Percentiles rank a stretch among this genome's conserved stretches.
These are phyloP conservation scores for Neonothopanus nambi DNA, from an alignment of 1,284 basidiomycete genomes.

Conservation along the genomic window DNA sequence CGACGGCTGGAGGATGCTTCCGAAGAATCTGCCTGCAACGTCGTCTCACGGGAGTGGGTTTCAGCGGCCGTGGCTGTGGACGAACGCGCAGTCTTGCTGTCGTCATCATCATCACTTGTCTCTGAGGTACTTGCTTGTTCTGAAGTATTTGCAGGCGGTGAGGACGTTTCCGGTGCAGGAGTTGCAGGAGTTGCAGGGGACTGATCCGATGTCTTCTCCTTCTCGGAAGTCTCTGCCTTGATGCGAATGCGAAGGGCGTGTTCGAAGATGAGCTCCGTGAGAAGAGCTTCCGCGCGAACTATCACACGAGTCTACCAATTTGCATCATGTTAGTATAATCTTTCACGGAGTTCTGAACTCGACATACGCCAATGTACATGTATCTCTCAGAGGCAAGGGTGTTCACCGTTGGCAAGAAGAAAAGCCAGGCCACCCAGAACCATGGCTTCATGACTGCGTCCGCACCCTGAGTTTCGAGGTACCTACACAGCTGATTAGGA, in stretches of 20 bases:
- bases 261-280: constrained; percentile 72
- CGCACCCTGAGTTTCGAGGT: constrained; percentile 43
- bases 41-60: constrained; percentile 1
- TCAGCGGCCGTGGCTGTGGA: background rate
- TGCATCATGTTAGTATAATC: background rate
- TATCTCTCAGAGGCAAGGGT: constrained; percentile 46
- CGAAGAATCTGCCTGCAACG: background rate
- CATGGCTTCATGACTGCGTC: constrained; percentile 41
- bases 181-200: constrained; percentile 1
- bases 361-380: constrained; percentile 44
- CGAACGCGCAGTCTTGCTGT: constrained; percentile 16
- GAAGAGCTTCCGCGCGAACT: constrained; percentile 58
- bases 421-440: constrained; percentile 42
- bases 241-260: constrained; percentile 69
- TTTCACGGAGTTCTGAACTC: background rate
- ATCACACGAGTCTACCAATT: constrained; percentile 41
- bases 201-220: constrained; percentile 1
- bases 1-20: constrained; percentile 24
- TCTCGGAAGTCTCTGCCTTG: constrained; percentile 44
- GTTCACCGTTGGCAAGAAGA: constrained; percentile 31
- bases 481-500: constrained; percentile 25
- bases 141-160: background rate
- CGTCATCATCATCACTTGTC: constrained; percentile 13
- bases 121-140: background rate
- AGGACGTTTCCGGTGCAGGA: background rate